Evolutionary conservation across 2,329 filamentous ascomycete genomes (phyloP).

Genomic region (Chaetomium sp.): DNA sequence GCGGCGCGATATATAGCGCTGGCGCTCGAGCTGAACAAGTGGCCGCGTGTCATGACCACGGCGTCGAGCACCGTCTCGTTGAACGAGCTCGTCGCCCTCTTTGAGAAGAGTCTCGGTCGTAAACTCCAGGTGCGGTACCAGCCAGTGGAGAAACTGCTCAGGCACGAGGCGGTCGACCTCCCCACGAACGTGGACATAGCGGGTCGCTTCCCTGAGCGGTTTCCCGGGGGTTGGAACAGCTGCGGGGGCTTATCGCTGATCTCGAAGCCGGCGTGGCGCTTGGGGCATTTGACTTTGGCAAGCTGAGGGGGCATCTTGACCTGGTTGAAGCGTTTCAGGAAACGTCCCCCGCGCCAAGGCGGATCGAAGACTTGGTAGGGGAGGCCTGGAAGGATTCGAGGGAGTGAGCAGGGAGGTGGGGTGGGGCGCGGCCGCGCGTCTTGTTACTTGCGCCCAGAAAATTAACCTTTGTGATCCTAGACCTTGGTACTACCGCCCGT

Average conservation of each 20-base stretch:
- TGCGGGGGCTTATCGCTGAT: slow-evolving; percentile 2
- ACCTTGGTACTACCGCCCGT: background rate
- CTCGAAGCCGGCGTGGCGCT: background rate
- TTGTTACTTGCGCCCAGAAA: background rate
- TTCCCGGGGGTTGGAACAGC: background rate
- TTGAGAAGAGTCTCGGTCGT: background rate
- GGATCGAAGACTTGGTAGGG: background rate
- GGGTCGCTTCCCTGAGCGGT: background rate
- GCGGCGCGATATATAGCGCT: background rate
- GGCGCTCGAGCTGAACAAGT: background rate
- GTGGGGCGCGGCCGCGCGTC: background rate
- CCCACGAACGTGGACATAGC: background rate
- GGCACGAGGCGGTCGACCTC: background rate
- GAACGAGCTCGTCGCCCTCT: background rate
- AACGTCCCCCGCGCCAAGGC: background rate
- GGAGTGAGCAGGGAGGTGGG: background rate
- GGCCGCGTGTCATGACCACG: slow-evolving; percentile 1
- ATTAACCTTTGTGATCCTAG: background rate
- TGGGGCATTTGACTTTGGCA: slow-evolving; percentile 1
- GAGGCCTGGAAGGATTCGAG: background rate
- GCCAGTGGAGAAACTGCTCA: background rate
- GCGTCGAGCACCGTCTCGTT: slow-evolving; percentile 2
- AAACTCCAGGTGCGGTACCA: background rate
- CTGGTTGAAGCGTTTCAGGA: slow-evolving; percentile 2
- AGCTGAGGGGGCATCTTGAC: background rate